These are phyloP conservation scores for Cladosporium oxysporum DNA, from an alignment of 2,329 filamentous ascomycete species.

Conservation along the genomic window DNA sequence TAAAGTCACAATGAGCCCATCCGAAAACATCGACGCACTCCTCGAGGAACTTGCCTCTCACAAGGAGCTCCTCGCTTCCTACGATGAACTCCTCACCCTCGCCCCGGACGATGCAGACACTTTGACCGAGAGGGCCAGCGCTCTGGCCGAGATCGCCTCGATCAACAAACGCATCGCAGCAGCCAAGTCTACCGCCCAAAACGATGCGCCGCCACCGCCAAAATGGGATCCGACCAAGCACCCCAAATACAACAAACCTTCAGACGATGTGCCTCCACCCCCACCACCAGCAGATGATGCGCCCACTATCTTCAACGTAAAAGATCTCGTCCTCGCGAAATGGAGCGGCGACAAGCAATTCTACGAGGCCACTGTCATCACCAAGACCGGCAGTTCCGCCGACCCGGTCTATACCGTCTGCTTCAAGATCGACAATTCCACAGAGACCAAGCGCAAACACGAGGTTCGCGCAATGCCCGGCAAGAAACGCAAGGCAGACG, in stretches of 20 bases:
- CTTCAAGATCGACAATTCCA: constrained; percentile 84
- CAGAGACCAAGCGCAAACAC: constrained; percentile 74
- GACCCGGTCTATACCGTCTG: constrained; percentile 92
- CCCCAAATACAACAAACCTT: constrained; percentile 62
- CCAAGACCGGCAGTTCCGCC: constrained; percentile 87
- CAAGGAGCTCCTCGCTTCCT: constrained; percentile 31
- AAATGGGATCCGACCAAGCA: constrained; percentile 58
- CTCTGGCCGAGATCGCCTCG: constrained; percentile 77
- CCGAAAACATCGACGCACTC: constrained; percentile 69
- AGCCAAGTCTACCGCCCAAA: constrained; percentile 47
- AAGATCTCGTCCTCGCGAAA: constrained; percentile 86
- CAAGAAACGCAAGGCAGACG: constrained; percentile 76
- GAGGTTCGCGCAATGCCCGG: constrained; percentile 73
- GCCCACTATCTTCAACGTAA: constrained; percentile 71
- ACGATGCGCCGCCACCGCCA: constrained; percentile 29
- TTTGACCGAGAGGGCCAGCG: constrained; percentile 73
- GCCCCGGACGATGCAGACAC: constrained; percentile 80
- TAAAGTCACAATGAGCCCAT: constrained; percentile 32
- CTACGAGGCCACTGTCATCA: constrained; percentile 90
- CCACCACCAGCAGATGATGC: constrained; percentile 37
- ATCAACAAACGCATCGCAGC: constrained; percentile 80
- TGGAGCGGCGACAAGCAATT: constrained; percentile 91
- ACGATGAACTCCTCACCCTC: constrained; percentile 30
- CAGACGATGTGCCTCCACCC: constrained; percentile 32
- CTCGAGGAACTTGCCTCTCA: constrained; percentile 69